Evolutionary conservation across 768 basidiomycete species (phyloP).

Genomic region (Dendrothele bispora): DNA sequence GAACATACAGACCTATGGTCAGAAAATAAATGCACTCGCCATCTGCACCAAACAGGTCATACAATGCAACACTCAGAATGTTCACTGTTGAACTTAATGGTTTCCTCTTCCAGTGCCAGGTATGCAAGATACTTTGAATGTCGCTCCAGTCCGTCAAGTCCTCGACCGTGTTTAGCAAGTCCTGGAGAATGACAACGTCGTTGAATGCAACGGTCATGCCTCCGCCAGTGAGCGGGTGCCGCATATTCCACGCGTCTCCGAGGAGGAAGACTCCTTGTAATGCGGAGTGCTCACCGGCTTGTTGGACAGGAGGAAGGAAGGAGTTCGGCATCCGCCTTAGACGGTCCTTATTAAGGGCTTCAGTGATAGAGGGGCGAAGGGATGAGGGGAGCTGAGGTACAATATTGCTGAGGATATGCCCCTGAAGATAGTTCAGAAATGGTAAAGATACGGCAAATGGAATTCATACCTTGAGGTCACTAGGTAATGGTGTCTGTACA

Average conservation of each 20-base stretch:
- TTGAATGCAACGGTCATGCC: conserved; percentile 97
- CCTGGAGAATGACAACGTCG: conserved; percentile 76
- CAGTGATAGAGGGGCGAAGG: conserved; percentile 63
- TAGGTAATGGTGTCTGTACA: conserved; percentile 79
- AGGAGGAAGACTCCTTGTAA: conserved; percentile 60
- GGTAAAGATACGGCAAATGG: neutral
- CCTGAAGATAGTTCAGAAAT: conserved; percentile 32
- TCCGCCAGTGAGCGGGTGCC: conserved; percentile 95
- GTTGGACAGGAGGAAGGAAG: conserved; percentile 80
- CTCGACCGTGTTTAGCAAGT: conserved; percentile 47
- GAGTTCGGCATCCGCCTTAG: conserved; percentile 94
- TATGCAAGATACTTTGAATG: conserved; percentile 51
- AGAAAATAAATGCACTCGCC: conserved; percentile 48
- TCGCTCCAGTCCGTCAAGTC: conserved; percentile 50
- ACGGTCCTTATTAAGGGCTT: conserved; percentile 75
- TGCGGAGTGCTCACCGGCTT: conserved; percentile 26
- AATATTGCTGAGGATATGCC: conserved; percentile 69
- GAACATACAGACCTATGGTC: conserved; percentile 1
- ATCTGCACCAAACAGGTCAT: conserved; percentile 93
- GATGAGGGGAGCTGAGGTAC: conserved; percentile 79
- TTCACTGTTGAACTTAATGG: conserved; percentile 84
- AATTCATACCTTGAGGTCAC: conserved; percentile 65
- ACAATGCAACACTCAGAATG: conserved; percentile 88
- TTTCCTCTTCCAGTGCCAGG: conserved; percentile 89
- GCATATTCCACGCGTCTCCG: conserved; percentile 99